Evolutionary conservation across 805 yeast species (phyloP).

Genomic region (Saccharomycopsis sp.): DNA sequence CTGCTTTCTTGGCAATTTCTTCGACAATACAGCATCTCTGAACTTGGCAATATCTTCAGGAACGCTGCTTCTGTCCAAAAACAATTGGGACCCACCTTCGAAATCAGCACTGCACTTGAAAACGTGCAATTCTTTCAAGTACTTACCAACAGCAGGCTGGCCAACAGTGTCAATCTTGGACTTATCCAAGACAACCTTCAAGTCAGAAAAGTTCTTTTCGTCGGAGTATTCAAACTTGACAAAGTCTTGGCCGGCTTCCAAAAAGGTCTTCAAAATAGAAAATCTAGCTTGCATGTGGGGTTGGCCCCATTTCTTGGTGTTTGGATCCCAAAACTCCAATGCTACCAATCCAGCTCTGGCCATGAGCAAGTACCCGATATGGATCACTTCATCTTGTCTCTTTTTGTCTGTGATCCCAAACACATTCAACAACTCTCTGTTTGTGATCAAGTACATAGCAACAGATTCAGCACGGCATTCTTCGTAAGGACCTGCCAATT

Average conservation of each 20-base stretch:
- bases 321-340: slow-evolving; percentile 83
- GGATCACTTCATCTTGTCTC: slow-evolving; percentile 56
- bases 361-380: slow-evolving; percentile 70
- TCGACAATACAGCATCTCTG: slow-evolving; percentile 58
- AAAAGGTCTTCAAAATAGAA: slow-evolving; percentile 69
- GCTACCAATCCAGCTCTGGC: slow-evolving; percentile 80
- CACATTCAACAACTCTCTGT: slow-evolving; percentile 55
- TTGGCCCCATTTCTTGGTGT: slow-evolving; percentile 81
- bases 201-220: slow-evolving; percentile 44
- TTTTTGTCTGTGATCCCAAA: slow-evolving; percentile 54
- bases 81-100: slow-evolving; percentile 52
- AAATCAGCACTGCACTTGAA: slow-evolving; percentile 74
- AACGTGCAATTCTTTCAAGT: slow-evolving; percentile 62
- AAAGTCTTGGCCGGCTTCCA: slow-evolving; percentile 53
- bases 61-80: slow-evolving; percentile 59
- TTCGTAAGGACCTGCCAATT: slow-evolving; percentile 78
- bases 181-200: slow-evolving; percentile 50
- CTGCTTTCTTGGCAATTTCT: slow-evolving; percentile 78
- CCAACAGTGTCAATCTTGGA: slow-evolving; percentile 60
- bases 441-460: slow-evolving; percentile 71
- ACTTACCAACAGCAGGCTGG: slow-evolving; percentile 62
- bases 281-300: slow-evolving; percentile 92
- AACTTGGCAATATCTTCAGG: slow-evolving; percentile 52
- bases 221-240: slow-evolving; percentile 43
- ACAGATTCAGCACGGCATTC: slow-evolving; percentile 92